Percentiles rank a stretch among this genome's conserved stretches.
Evolutionary conservation across 176 grass and related monocot genomes (phyloP).

Genomic region (Carex cristatella): DNA sequence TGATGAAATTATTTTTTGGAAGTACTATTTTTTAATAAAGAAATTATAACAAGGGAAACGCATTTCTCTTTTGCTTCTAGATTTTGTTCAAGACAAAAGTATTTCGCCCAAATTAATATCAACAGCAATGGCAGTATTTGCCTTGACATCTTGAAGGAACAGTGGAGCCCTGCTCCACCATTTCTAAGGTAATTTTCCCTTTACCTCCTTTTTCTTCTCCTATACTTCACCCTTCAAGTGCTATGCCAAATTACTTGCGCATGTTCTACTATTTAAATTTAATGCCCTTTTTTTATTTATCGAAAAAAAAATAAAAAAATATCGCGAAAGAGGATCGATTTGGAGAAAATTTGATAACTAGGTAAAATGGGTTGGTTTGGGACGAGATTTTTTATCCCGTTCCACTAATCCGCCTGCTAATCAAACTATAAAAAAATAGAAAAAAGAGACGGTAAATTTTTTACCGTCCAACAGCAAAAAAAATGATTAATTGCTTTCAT

Average conservation of each 20-base stretch:
- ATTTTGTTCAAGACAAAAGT: conserved; percentile 47
- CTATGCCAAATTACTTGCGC: background rate
- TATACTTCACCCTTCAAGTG: too few relatives aligned
- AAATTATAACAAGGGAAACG: background rate
- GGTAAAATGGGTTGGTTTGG: too few relatives aligned
- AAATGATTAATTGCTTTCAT: too few relatives aligned
- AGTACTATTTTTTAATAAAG: background rate
- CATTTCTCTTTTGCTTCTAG: conserved; percentile 11
- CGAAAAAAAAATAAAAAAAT: too few relatives aligned
- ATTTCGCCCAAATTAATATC: conserved; percentile 32
- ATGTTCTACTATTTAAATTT: background rate
- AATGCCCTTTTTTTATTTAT: background rate
- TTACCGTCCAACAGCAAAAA: too few relatives aligned
- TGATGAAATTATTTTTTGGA: background rate
- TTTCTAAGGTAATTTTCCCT: conserved; percentile 34
- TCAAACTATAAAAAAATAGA: too few relatives aligned
- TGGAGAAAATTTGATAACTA: too few relatives aligned
- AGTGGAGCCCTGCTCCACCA: conserved; percentile 46
- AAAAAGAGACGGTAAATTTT: too few relatives aligned
- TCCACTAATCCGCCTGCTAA: too few relatives aligned
- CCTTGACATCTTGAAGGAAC: conserved; percentile 24
- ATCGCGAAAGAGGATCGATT: too few relatives aligned
- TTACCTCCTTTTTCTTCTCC: background rate
- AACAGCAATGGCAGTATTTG: conserved; percentile 30
- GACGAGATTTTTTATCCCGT: too few relatives aligned